A percentile compares a stretch with the other conserved stretches of the same genome.
Conservation (phyloP, 495 filamentous ascomycete species). For the Hyphodiscus hymeniophilus region DNA sequence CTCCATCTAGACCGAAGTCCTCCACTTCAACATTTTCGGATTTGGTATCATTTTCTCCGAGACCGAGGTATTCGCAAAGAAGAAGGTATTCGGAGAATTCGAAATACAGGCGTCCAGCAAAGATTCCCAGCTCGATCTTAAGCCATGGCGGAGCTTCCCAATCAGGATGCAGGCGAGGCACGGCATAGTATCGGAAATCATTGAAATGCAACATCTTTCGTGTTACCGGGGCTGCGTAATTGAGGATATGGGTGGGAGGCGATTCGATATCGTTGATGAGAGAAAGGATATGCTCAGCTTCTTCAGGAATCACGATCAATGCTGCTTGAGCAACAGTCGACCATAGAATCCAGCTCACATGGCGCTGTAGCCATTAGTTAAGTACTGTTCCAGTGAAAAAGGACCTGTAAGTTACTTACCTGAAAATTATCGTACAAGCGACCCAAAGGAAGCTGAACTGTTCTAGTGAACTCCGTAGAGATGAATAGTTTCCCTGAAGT, state of each 20-base stretch:
- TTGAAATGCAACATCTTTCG: slow-evolving; percentile 47
- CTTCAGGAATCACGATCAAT: slow-evolving; percentile 37
- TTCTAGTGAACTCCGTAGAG: slow-evolving; percentile 33
- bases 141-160: slow-evolving; percentile 37
- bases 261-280: slow-evolving; percentile 17
- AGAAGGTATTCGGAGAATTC: slow-evolving; percentile 28
- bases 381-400: too few species aligned
- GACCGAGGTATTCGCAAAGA: slow-evolving; percentile 5
- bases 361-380: slow-evolving; percentile 33
- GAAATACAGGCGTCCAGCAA: slow-evolving; percentile 49
- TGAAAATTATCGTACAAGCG: slow-evolving; percentile 29
- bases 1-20: too few species aligned
- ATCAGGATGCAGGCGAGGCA: slow-evolving; percentile 32
- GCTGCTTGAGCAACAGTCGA: slow-evolving; percentile 25
- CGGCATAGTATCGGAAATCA: slow-evolving; percentile 34
- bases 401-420: slow-evolving; percentile 23
- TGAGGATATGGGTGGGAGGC: slow-evolving; percentile 31
- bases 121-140: slow-evolving; percentile 44
- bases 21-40: background rate
- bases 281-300: slow-evolving; percentile 36
- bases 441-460: slow-evolving; percentile 19
- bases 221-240: slow-evolving; percentile 46
- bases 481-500: slow-evolving; percentile 26
- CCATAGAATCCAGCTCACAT: slow-evolving; percentile 43
- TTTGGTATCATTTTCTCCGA: background rate